Evolutionary conservation across 768 basidiomycete species (phyloP).

Genomic region (Termitomyces sp.): DNA sequence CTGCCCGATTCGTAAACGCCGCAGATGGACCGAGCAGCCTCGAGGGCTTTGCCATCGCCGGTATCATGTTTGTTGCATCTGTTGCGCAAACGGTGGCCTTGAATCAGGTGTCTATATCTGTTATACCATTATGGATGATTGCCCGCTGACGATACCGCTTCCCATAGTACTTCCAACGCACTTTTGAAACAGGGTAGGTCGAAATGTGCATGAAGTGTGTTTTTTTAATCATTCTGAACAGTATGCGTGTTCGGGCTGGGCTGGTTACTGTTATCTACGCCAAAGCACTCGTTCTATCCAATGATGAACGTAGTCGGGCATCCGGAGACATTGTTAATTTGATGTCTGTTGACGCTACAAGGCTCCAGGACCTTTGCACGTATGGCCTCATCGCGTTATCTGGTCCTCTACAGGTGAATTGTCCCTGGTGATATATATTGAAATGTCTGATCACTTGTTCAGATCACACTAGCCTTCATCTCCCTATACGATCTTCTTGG

Average conservation of each 20-base stretch:
- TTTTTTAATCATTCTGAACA: conserved; percentile 13
- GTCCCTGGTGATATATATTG: conserved; percentile 4
- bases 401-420: conserved; percentile 84
- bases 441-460: neutral
- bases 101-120: conserved; percentile 60
- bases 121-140: too few species aligned
- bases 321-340: conserved; percentile 94
- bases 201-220: neutral
- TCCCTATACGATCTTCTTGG: conserved; percentile 89
- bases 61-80: conserved; percentile 78
- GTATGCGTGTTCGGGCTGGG: conserved; percentile 93
- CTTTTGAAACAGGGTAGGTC: conserved; percentile 65
- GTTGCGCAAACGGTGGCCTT: conserved; percentile 76
- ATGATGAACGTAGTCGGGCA: conserved; percentile 76
- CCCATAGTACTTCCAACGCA: conserved; percentile 78
- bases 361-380: conserved; percentile 78
- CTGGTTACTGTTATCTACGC: conserved; percentile 83
- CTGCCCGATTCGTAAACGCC: conserved; percentile 34
- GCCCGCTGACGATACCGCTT: neutral
- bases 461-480: conserved; percentile 87
- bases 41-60: conserved; percentile 75
- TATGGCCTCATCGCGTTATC: conserved; percentile 84
- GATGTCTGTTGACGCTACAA: conserved; percentile 83
- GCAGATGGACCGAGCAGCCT: conserved; percentile 34
- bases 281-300: conserved; percentile 84